Conservation (phyloP, 2,329 filamentous ascomycete genomes). For the Daldinia sp. region DNA sequence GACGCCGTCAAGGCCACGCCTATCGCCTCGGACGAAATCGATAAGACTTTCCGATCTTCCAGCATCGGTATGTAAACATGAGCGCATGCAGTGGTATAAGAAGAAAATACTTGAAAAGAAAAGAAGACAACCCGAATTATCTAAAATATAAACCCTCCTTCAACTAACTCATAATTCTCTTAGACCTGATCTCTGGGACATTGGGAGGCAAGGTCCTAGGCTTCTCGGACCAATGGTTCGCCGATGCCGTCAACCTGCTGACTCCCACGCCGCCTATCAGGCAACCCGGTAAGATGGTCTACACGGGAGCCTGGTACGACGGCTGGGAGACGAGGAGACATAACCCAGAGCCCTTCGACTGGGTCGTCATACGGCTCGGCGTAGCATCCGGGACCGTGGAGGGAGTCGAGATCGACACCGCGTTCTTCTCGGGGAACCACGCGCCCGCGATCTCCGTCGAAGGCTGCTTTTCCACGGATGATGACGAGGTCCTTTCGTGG, state of each 20-base stretch:
- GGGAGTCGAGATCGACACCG: constrained; percentile 83
- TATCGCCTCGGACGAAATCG: constrained; percentile 67
- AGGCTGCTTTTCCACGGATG: constrained; percentile 75
- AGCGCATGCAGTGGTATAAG: background rate
- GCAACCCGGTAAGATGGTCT: constrained; percentile 76
- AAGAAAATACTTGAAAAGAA: background rate
- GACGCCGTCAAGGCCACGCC: constrained; percentile 64
- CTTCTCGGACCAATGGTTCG: constrained; percentile 77
- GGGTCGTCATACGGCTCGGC: constrained; percentile 74
- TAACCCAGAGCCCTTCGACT: constrained; percentile 74
- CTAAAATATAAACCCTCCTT: background rate
- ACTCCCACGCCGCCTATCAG: constrained; percentile 73
- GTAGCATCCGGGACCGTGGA: constrained; percentile 78
- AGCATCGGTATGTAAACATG: constrained; percentile 66
- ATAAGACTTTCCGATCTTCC: constrained; percentile 70
- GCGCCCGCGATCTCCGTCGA: constrained; percentile 83
- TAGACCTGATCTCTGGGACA: constrained; percentile 71
- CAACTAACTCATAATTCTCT: constrained; percentile 35
- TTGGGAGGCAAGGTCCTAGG: constrained; percentile 73
- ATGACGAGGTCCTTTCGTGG: constrained; percentile 74
- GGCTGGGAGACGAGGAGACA: constrained; percentile 77
- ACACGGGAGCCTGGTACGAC: constrained; percentile 77
- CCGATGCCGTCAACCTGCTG: constrained; percentile 72
- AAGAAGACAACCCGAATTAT: constrained; percentile 3
- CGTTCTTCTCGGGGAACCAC: constrained; percentile 85